Evolutionary conservation across 768 basidiomycete genomes (phyloP).

Genomic region (Lanmaoa pseudosensibilis): DNA sequence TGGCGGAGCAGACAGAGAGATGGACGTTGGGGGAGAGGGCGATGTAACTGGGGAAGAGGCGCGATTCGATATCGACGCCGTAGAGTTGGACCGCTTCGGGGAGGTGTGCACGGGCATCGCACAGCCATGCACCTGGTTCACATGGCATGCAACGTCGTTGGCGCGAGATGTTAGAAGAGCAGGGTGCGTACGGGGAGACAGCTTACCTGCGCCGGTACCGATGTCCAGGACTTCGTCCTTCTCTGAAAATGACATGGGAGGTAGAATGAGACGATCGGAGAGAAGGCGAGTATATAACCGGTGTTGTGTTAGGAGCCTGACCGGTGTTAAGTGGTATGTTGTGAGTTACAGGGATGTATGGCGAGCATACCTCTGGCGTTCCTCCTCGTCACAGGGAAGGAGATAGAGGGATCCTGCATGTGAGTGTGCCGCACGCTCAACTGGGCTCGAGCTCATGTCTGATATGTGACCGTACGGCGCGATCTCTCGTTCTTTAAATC

Average conservation of each 20-base stretch:
- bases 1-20: constrained; percentile 25
- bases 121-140: constrained; percentile 24
- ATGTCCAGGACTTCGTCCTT: constrained; percentile 26
- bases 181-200: background rate
- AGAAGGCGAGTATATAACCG: constrained; percentile 21
- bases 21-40: constrained; percentile 15
- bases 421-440: constrained; percentile 21
- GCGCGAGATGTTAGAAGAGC: background rate
- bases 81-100: constrained; percentile 20
- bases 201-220: constrained; percentile 23
- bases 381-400: constrained; percentile 28
- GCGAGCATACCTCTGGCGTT: constrained; percentile 20
- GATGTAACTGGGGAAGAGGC: constrained; percentile 16
- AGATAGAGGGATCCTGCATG: constrained; percentile 22
- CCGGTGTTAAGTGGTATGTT: background rate
- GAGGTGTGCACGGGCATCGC: constrained; percentile 14
- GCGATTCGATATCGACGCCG: constrained; percentile 28
- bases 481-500: background rate
- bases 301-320: constrained; percentile 17
- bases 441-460: constrained; percentile 6
- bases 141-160: background rate
- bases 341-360: no score
- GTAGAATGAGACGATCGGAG: constrained; percentile 23
- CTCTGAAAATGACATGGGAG: constrained; percentile 12
- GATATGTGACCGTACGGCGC: background rate